Percentiles rank a stretch among this genome's conserved stretches.
phyloP scores from a whole-genome alignment of 805 yeast species.

The Saccharomycopsis sp. region DNA sequence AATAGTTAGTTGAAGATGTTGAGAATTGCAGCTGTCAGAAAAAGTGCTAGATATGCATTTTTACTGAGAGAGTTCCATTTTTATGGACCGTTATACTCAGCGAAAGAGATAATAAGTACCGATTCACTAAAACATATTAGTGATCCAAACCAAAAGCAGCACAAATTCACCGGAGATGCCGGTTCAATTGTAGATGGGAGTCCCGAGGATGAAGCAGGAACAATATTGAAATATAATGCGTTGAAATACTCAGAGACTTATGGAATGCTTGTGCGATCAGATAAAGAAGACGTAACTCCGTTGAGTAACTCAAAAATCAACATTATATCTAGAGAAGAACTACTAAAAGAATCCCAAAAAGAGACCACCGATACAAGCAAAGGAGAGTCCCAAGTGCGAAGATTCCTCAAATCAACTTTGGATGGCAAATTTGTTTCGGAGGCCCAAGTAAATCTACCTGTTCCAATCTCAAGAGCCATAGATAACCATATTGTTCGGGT shows the following conservation, averaged over 20 bases:
- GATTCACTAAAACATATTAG: background rate
- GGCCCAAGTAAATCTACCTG: constrained; percentile 49
- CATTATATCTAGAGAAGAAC: constrained; percentile 34
- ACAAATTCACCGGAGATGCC: background rate
- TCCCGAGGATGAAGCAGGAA: background rate
- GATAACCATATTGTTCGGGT: constrained; percentile 54
- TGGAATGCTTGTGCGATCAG: constrained; percentile 21
- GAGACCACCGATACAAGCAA: constrained; percentile 23
- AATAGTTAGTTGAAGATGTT: background rate
- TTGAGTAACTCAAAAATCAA: constrained; percentile 4
- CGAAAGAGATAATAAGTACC: background rate
- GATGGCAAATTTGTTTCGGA: constrained; percentile 47
- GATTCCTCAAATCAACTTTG: constrained; percentile 53
- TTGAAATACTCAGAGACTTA: constrained; percentile 15
- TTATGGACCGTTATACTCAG: background rate
- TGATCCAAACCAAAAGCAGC: background rate
- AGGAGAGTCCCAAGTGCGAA: constrained; percentile 26
- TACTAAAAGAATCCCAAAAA: constrained; percentile 25
- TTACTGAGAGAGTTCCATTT: background rate
- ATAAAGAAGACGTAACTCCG: background rate
- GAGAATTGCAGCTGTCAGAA: background rate
- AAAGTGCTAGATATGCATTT: background rate
- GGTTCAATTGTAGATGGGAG: background rate
- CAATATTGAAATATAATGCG: constrained; percentile 1
- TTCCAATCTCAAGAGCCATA: constrained; percentile 48